Percentiles rank a stretch among this genome's conserved stretches.
These are phyloP conservation scores for Gaeumannomyces tritici DNA, from an alignment of 2,329 filamentous ascomycete species.

Conservation along the genomic window DNA sequence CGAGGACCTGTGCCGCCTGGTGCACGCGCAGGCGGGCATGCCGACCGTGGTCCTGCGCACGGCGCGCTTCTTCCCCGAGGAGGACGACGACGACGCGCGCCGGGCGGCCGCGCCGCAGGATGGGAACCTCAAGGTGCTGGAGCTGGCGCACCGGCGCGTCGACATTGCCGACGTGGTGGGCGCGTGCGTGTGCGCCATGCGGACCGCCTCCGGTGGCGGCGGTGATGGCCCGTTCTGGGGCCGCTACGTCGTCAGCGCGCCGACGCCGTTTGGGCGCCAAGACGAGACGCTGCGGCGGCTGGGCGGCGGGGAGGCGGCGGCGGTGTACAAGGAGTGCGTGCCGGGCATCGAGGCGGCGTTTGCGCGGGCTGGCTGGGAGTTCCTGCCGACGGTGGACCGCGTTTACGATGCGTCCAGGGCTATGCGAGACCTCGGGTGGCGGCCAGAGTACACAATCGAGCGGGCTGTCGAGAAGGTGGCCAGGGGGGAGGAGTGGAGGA, in stretches of 20 bases:
- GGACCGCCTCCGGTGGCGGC: constrained; percentile 16
- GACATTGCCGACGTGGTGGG: constrained; percentile 33
- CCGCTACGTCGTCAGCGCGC: constrained; percentile 33
- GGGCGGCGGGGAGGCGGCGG: constrained; percentile 18
- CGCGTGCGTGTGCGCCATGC: constrained; percentile 29
- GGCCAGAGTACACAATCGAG: constrained; percentile 29
- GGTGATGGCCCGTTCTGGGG: constrained; percentile 17
- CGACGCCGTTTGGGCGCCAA: constrained; percentile 25
- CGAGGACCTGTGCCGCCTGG: constrained; percentile 34
- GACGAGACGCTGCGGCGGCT: constrained; percentile 22
- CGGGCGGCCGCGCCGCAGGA: constrained; percentile 12
- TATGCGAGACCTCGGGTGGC: constrained; percentile 30
- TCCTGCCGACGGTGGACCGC: constrained; percentile 27
- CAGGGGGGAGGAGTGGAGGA: constrained; percentile 26
- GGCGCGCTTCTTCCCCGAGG: constrained; percentile 33
- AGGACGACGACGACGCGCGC: constrained; percentile 5
- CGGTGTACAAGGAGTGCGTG: constrained; percentile 17
- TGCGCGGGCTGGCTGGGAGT: constrained; percentile 22
- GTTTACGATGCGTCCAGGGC: constrained; percentile 35
- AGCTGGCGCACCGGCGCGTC: constrained; percentile 33
- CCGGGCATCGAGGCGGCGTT: constrained; percentile 22
- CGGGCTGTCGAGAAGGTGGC: constrained; percentile 22
- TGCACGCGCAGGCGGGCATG: constrained; percentile 26
- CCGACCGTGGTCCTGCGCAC: constrained; percentile 34
- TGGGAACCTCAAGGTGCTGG: constrained; percentile 38